Evolutionary conservation across 495 filamentous ascomycete species (phyloP).

Genomic region (Acidiella bohemica): DNA sequence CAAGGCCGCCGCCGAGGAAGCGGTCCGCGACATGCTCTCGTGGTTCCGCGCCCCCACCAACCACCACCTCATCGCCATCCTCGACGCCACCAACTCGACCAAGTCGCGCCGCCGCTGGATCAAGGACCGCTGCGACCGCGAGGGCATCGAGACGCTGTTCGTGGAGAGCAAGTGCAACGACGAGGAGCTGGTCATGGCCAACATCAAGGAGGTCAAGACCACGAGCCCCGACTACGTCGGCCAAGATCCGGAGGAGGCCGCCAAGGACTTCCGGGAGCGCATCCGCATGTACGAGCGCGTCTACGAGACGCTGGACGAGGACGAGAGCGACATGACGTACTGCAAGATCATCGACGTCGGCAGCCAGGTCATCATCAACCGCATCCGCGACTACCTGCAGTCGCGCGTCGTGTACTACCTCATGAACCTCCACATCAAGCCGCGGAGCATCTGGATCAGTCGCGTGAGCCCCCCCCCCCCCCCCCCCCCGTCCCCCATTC

Average conservation of each 20-base stretch:
- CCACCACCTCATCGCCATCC: constrained; percentile 73
- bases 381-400: constrained; percentile 91
- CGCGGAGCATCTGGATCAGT: constrained; percentile 94
- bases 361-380: constrained; percentile 89
- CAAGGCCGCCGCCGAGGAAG: constrained; percentile 73
- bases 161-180: constrained; percentile 95
- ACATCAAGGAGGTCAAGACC: constrained; percentile 95
- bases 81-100: constrained; percentile 93
- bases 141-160: constrained; percentile 79
- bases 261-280: constrained; percentile 78
- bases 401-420: constrained; percentile 93
- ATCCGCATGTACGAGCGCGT: constrained; percentile 95
- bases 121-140: constrained; percentile 52
- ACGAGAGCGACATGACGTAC: constrained; percentile 76
- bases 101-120: constrained; percentile 85
- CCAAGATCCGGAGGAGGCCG: constrained; percentile 83
- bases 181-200: constrained; percentile 87
- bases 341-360: constrained; percentile 96
- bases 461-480: constrained; percentile 44
- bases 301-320: constrained; percentile 79
- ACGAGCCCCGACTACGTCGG: constrained; percentile 88
- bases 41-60: constrained; percentile 69
- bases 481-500: too few relatives aligned
- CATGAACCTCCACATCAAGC: constrained; percentile 95
- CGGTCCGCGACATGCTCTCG: constrained; percentile 75